Evolutionary conservation across 495 filamentous ascomycete genomes (phyloP), one percentile per base, ranked within the genome.

Genomic region (Penicillium antarcticum): DNA sequence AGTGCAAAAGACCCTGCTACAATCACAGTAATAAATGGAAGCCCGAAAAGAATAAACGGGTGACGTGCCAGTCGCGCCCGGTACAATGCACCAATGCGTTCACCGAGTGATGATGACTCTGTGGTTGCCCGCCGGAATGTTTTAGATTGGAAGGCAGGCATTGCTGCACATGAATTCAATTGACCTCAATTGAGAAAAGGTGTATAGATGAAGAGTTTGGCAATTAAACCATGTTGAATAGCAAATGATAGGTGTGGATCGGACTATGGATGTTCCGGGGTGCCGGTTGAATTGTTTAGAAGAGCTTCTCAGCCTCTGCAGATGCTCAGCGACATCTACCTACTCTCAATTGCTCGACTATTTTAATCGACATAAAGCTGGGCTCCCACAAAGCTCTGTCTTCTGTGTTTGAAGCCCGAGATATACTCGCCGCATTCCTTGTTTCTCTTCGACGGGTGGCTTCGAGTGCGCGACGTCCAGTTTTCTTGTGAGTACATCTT

Each of bases 1-100:
- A 99, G 79, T 53, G 92, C 87, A 70, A 99, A 99, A 7, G 89
- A 95, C 0, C 89, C 94, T 4, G 86, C 91, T n/a, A 99, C 85
- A 58, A 99, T 96, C 32, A 92, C 84, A 37, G 79, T 72, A 61
- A 97, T 80, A 72, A 99, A 99, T 12, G 94, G 94, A n/a, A 97
- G 76, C 5, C 94, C 94, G 68, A 99, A 99, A 45, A 97, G 80
- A 33, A 92, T 73, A 70, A 99, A 99, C 1, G 94, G 94, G 57
- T 88, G 89, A 53, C 79, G 83, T 16, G 75, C 63, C 34, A 96
- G 78, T 45, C 72, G 61, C 10, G 73, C 63, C 48, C 94, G 87
- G 73, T 99, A 99, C 18, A 79, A 73, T 35, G 86, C 79, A 6
- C 85, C 88, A 53, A 95, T 69, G n/a, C 80, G 81, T 66, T 81